Conservation (phyloP, 257 asterid genomes). For the Nicotiana benthamiana region DNA sequence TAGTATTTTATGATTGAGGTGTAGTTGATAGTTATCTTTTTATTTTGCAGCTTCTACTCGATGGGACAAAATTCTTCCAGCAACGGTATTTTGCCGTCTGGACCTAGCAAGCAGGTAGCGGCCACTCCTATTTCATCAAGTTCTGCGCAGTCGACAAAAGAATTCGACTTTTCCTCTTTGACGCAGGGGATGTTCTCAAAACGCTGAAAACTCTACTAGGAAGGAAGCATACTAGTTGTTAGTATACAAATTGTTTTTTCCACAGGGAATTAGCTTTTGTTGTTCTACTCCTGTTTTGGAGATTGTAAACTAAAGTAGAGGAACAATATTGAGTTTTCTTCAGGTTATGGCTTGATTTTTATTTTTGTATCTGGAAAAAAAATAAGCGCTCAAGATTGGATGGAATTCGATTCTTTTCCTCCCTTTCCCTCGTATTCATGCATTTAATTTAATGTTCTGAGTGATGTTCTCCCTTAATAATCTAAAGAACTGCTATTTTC, state of each 20-base stretch:
- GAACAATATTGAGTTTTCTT: constrained; percentile 22
- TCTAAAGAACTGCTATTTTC: not conserved
- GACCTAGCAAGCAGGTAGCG: constrained; percentile 32
- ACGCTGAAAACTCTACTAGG: constrained; percentile 23
- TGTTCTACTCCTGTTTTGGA: constrained; percentile 26
- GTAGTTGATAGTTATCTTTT: not conserved
- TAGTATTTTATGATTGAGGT: not conserved
- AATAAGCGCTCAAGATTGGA: constrained; percentile 34
- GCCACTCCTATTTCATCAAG: constrained; percentile 39
- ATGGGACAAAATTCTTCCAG: constrained; percentile 39
- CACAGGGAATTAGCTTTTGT: constrained; percentile 25
- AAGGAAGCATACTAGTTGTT: constrained; percentile 10
- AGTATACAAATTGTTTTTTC: constrained; percentile 12
- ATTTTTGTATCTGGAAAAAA: constrained; percentile 22
- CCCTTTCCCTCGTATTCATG: not conserved
- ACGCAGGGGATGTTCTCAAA: constrained; percentile 81
- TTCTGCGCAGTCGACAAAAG: constrained; percentile 55
- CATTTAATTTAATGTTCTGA: not conserved
- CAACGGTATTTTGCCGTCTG: constrained; percentile 42
- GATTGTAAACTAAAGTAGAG: constrained; percentile 51
- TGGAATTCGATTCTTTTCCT: not conserved
- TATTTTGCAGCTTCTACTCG: constrained; percentile 44
- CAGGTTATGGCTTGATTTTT: constrained; percentile 24
- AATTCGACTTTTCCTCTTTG: constrained; percentile 86
- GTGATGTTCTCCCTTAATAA: not conserved